A percentile compares a stretch with the other conserved stretches of the same genome.
Evolutionary conservation across 306 rosid genomes (phyloP).

Genomic region (Trichosanthes cucumerina): DNA sequence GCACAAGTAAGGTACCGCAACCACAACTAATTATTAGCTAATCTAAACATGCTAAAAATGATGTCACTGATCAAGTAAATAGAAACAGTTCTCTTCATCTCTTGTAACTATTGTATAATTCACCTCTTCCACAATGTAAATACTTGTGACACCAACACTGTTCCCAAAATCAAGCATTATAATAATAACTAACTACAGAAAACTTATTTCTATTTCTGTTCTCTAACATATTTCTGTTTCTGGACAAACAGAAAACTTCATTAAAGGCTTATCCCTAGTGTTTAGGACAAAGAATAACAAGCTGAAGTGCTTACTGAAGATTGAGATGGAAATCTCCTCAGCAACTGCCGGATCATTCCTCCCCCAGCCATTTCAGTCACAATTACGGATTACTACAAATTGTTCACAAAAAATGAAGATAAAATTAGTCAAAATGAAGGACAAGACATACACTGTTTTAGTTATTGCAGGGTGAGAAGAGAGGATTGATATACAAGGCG

Average conservation of each 20-base stretch:
- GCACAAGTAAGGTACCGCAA: constrained; percentile 18
- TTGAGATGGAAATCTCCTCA: constrained; percentile 58
- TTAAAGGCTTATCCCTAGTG: not conserved
- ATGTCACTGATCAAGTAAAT: not conserved
- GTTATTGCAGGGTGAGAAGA: not conserved
- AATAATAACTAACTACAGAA: not conserved
- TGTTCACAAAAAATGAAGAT: not conserved
- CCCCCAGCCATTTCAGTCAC: constrained; percentile 74
- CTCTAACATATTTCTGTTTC: not conserved
- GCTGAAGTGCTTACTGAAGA: constrained; percentile 33
- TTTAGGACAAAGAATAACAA: not conserved
- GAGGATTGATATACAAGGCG: not conserved
- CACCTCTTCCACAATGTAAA: not conserved
- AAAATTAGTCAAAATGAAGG: not conserved
- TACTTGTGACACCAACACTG: not conserved
- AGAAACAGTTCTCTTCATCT: too few relatives aligned
- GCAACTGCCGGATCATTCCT: constrained; percentile 45
- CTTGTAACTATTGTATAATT: not conserved
- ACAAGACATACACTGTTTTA: not conserved
- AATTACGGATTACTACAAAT: constrained; percentile 30
- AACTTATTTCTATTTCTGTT: not conserved
- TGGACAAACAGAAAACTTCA: not conserved
- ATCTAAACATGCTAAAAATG: not conserved
- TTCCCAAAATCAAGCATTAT: not conserved
- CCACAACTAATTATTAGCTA: not conserved